A percentile compares a stretch with the other conserved stretches of the same genome.
phyloP scores from a whole-genome alignment of 129 eudicot genomes.

The Escallonia rubra region DNA sequence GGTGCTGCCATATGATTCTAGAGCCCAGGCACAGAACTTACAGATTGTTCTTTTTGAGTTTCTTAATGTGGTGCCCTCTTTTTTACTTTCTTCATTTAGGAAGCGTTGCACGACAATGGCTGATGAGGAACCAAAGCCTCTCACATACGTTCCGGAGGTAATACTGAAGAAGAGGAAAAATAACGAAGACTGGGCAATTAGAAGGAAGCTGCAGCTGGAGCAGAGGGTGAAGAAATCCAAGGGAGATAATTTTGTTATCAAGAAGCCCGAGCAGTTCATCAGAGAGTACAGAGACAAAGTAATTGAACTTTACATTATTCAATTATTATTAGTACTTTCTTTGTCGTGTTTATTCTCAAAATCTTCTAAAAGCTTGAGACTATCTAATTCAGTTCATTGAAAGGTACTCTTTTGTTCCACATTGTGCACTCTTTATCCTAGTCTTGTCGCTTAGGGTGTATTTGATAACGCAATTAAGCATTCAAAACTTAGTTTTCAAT shows the following conservation, averaged over 20 bases:
- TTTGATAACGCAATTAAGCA: no score
- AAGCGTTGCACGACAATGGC: constrained; percentile 32
- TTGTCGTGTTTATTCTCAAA: no score
- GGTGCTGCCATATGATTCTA: no score
- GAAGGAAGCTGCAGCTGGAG: constrained; percentile 65
- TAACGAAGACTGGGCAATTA: constrained; percentile 86
- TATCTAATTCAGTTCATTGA: no score
- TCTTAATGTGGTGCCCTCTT: not conserved
- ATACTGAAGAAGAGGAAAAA: constrained; percentile 79
- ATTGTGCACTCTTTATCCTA: no score
- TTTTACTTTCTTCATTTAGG: not conserved
- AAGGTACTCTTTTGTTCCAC: no score
- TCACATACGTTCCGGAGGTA: constrained; percentile 56
- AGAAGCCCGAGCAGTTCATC: constrained; percentile 76
- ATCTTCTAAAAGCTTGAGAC: no score
- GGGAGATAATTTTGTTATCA: constrained; percentile 43
- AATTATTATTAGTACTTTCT: no score
- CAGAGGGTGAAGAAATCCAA: constrained; percentile 66
- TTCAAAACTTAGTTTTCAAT: no score
- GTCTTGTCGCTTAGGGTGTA: no score
- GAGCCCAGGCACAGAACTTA: no score
- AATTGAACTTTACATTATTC: not conserved
- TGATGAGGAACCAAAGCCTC: constrained; percentile 37
- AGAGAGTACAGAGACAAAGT: constrained; percentile 69
- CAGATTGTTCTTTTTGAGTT: not conserved